Evolutionary conservation across 352 stramenopile species (phyloP), one percentile per base, ranked within the genome.

Genomic region (Globisporangium paddicum): DNA sequence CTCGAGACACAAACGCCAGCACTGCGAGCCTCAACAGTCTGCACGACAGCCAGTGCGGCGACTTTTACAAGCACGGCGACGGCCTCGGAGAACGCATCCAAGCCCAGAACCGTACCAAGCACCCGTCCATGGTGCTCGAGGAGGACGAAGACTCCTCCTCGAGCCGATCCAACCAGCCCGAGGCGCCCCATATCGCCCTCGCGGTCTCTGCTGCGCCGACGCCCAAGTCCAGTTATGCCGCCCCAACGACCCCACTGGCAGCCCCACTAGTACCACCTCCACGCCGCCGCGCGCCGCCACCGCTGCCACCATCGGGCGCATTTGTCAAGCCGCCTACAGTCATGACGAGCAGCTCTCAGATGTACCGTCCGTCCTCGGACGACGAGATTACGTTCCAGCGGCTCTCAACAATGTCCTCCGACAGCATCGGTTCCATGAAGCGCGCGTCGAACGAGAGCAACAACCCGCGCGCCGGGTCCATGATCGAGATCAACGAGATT

Each of bases 401-500:
- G 32, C 35, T 64, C 34, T 64, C 58, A 41, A 64, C 40, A 16
- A 54, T 59, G 49, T 58, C 61, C 18, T 53, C 40, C 21, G 55
- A 59, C 38, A 63, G 55, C 30, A 58, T 63, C 37, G 55, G 51
- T 19, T 63, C 61, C 11, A 50, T 63, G 19, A 63, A 67, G 55
- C 61, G 61, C 23, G 47, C 46, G n/a, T 67, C 61, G 38, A 48
- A 23, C 10, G 60, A 67, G 35, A 67, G 55, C 37, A 30, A 35
- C 21, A 53, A 63, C 23, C 28, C 44, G 11, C 61, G 61, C n/a
- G 61, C 61, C 4, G 61, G 61, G 3, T 67, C 61, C 21, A 61
- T 67, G 55, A 67, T 67, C 34, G 61, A 63, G 40, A 54, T 63
- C 30, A 63, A 48, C 40, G 55, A 67, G 40, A 54, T 67, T 30